These are phyloP conservation scores for Phytophthora sojae DNA, from an alignment of 352 stramenopile species.

Conservation along the genomic window DNA sequence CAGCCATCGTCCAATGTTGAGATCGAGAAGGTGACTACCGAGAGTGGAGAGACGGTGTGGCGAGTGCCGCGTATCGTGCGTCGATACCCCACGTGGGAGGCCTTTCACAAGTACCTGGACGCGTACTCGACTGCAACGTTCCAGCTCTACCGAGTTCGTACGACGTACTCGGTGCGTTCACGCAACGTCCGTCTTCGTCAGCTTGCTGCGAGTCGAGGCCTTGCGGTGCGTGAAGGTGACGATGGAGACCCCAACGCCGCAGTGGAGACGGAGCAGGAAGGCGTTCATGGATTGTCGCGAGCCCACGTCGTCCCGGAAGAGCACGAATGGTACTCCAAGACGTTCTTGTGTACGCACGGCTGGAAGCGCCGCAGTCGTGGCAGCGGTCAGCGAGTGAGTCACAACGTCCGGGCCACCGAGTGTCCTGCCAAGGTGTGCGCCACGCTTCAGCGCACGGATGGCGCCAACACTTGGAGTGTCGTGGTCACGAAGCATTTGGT, in stretches of 20 bases:
- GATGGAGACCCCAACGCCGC: neutral
- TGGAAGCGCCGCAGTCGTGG: conserved; percentile 79
- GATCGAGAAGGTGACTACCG: conserved; percentile 34
- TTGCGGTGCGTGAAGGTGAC: conserved; percentile 36
- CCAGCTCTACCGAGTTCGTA: conserved; percentile 79
- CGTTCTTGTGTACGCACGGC: conserved; percentile 79
- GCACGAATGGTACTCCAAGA: conserved; percentile 86
- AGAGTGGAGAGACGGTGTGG: conserved; percentile 48
- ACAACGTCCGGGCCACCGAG: conserved; percentile 69
- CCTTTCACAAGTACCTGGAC: conserved; percentile 68
- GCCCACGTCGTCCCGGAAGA: conserved; percentile 60
- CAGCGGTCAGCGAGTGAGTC: conserved; percentile 72
- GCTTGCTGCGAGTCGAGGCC: conserved; percentile 46
- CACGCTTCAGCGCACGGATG: conserved; percentile 64
- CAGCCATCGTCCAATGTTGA: conserved; percentile 30
- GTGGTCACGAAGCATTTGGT: conserved; percentile 76
- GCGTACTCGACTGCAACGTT: conserved; percentile 67
- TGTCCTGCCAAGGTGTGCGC: conserved; percentile 77
- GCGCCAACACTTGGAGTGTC: conserved; percentile 53
- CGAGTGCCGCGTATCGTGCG: conserved; percentile 57
- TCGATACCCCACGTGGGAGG: conserved; percentile 60
- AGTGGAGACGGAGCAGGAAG: conserved; percentile 18
- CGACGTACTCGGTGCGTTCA: conserved; percentile 72
- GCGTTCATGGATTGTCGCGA: conserved; percentile 33
- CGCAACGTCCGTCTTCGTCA: conserved; percentile 70